Evolutionary conservation across 129 eudicot genomes (phyloP).

Genomic region (Logfia minima): DNA sequence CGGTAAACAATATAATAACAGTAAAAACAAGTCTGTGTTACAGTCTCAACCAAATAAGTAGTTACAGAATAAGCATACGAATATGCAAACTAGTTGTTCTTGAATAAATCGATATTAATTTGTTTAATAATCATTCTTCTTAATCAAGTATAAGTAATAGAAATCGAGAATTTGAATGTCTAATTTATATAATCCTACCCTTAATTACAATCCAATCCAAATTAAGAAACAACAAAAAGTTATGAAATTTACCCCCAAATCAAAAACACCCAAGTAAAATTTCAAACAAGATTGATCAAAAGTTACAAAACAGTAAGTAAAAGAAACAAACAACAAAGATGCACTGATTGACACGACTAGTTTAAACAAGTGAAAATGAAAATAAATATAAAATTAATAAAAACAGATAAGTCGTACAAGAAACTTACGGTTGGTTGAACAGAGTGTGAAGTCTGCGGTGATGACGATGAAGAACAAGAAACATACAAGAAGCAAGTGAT

Average conservation of each 20-base stretch:
- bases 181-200: background rate
- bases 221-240: slow-evolving; percentile 13
- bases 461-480: slow-evolving; percentile 21
- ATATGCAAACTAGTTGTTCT: background rate
- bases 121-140: too few relatives aligned
- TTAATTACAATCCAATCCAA: slow-evolving; percentile 8
- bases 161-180: background rate
- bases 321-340: slow-evolving; percentile 9
- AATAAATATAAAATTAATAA: slow-evolving; percentile 7
- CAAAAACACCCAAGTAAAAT: slow-evolving; percentile 16
- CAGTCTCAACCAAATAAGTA: background rate
- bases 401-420: slow-evolving; percentile 23
- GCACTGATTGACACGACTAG: background rate
- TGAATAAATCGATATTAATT: too few relatives aligned
- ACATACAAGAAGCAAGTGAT: slow-evolving; percentile 23
- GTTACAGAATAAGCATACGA: background rate
- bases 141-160: background rate
- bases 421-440: slow-evolving; percentile 16
- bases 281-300: slow-evolving; percentile 7
- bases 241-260: slow-evolving; percentile 13
- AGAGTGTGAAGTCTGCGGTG: slow-evolving; percentile 12
- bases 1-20: background rate
- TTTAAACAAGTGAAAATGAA: background rate
- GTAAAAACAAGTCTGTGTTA: background rate
- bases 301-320: slow-evolving; percentile 3